Percentiles rank a stretch among this genome's conserved stretches.
These are phyloP conservation scores for Chlorella sp. DNA, from an alignment of 139 green algal genomes.

Conservation along the genomic window DNA sequence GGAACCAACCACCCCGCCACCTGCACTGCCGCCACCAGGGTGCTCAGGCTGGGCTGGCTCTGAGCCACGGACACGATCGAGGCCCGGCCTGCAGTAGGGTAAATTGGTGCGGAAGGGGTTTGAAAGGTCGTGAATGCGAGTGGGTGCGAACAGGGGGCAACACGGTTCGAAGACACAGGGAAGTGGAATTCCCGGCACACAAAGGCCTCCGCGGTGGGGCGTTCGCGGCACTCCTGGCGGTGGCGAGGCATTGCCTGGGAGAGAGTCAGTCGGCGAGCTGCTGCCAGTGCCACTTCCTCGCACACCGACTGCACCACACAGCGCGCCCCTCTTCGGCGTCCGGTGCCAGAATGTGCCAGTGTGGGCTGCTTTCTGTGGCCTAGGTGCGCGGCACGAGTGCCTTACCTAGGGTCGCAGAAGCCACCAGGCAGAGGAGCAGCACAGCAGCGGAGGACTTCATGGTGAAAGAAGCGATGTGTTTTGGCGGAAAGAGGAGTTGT, in stretches of 20 bases:
- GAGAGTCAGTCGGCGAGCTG: too few relatives aligned
- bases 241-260: too few relatives aligned
- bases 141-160: neutral
- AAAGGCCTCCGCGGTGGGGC: neutral
- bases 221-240: too few relatives aligned
- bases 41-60: constrained; percentile 10
- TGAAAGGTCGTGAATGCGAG: neutral
- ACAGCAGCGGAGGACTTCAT: neutral
- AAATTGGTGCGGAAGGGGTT: neutral
- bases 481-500: too few relatives aligned
- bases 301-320: too few relatives aligned
- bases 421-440: neutral
- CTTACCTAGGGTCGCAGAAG: too few relatives aligned
- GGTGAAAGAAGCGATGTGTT: neutral
- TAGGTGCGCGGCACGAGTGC: too few relatives aligned
- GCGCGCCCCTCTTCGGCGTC: too few relatives aligned
- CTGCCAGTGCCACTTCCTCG: too few relatives aligned
- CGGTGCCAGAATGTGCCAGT: too few relatives aligned
- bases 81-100: neutral
- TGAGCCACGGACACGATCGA: neutral
- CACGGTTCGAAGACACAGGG: neutral
- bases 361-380: too few relatives aligned
- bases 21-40: constrained; percentile 15
- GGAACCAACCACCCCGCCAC: neutral
- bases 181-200: too few relatives aligned